These are phyloP conservation scores for Powellomyces hirtus DNA, from an alignment of 192 early-diverging fungal genomes.

Conservation along the genomic window DNA sequence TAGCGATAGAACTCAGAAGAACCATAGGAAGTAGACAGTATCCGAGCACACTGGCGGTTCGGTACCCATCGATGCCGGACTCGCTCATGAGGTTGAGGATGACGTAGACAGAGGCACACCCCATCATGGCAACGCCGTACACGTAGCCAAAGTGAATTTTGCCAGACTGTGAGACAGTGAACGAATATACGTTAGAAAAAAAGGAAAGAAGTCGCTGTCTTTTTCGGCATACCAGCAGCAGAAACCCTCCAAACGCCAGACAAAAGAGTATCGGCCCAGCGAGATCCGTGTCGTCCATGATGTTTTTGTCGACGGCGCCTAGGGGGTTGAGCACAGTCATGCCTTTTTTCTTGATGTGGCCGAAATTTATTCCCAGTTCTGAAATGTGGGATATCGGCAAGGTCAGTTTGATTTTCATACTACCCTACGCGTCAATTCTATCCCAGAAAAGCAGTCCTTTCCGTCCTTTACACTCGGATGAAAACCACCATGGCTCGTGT, in stretches of 20 bases:
- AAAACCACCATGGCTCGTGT: too few species aligned
- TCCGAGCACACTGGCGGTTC: constrained; percentile 92
- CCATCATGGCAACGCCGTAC: constrained; percentile 89
- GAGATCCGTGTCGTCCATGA: constrained; percentile 96
- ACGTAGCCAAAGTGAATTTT: constrained; percentile 98
- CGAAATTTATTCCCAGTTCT: constrained; percentile 95
- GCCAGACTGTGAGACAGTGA: constrained; percentile 58
- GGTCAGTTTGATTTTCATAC: background rate
- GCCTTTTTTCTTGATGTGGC: constrained; percentile 84
- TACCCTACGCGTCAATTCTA: too few species aligned
- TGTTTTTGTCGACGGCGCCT: constrained; percentile 54
- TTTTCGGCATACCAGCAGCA: constrained; percentile 67
- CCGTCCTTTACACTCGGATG: too few species aligned
- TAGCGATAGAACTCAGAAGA: constrained; percentile 74
- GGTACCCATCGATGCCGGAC: constrained; percentile 77
- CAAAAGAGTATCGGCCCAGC: constrained; percentile 92
- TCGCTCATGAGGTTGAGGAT: constrained; percentile 95
- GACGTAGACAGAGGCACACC: constrained; percentile 78
- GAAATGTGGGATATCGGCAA: background rate
- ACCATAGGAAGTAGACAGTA: constrained; percentile 97
- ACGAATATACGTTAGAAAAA: background rate
- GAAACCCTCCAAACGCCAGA: constrained; percentile 84
- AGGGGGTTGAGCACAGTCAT: constrained; percentile 86
- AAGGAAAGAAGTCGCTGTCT: background rate
- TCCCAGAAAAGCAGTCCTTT: too few species aligned